Percentiles rank a stretch among this genome's conserved stretches.
phyloP scores from a whole-genome alignment of 129 eudicot species.

The Smallanthus sonchifolius region DNA sequence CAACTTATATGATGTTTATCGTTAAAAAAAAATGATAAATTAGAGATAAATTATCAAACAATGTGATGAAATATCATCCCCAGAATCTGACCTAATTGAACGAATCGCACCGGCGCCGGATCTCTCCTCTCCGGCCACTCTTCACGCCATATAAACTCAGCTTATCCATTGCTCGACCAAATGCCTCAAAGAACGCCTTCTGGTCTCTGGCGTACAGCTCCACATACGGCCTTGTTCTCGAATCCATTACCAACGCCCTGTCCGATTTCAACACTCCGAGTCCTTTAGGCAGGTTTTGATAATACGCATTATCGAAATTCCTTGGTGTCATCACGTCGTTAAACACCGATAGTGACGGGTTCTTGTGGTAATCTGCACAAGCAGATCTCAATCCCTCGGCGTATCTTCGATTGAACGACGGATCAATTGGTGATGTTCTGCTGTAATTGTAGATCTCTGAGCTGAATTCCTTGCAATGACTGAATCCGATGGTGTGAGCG shows the following conservation, averaged over 20 bases:
- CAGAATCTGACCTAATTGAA: conserved; percentile 32
- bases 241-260: conserved; percentile 41
- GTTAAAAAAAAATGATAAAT: conserved; percentile 5
- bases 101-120: conserved; percentile 78
- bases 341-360: conserved; percentile 58
- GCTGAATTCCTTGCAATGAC: conserved; percentile 70
- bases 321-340: conserved; percentile 69
- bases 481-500: conserved; percentile 77
- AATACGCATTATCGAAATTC: conserved; percentile 63
- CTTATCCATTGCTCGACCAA: conserved; percentile 71
- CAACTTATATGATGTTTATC: conserved; percentile 17
- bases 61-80: not conserved
- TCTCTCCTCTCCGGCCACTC: conserved; percentile 53
- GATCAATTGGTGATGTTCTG: conserved; percentile 31
- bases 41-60: conserved; percentile 1
- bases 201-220: conserved; percentile 45
- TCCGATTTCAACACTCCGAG: conserved; percentile 64
- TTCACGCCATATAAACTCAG: conserved; percentile 59
- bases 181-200: conserved; percentile 48
- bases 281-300: conserved; percentile 55
- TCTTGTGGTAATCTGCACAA: conserved; percentile 39
- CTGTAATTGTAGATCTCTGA: conserved; percentile 56
- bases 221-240: conserved; percentile 46
- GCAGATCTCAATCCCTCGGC: conserved; percentile 50
- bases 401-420: conserved; percentile 45